Evolutionary conservation across 345 rosid genomes (phyloP).

Genomic region (Lepidium didymum): DNA sequence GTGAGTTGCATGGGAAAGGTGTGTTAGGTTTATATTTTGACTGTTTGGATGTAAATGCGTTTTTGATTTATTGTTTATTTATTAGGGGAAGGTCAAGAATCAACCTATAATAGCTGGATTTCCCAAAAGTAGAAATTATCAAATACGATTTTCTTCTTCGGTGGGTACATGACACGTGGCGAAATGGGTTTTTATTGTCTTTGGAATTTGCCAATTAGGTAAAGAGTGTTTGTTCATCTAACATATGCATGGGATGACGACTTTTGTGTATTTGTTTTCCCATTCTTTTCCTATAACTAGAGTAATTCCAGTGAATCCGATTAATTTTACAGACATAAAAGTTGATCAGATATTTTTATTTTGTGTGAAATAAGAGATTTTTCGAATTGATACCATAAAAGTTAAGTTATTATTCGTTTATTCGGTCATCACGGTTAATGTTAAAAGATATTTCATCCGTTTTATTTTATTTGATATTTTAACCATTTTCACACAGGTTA

Average conservation of each 20-base stretch:
- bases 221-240: slow-evolving; percentile 24
- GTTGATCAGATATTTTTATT: too few relatives aligned
- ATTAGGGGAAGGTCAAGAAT: slow-evolving; percentile 21
- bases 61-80: slow-evolving; percentile 15
- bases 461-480: too few relatives aligned
- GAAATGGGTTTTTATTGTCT: slow-evolving; percentile 11
- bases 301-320: too few relatives aligned
- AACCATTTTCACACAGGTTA: too few relatives aligned
- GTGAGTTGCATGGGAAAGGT: slow-evolving; percentile 30
- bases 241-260: slow-evolving; percentile 14
- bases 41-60: slow-evolving; percentile 30
- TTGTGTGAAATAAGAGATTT: too few relatives aligned
- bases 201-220: slow-evolving; percentile 8
- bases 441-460: too few relatives aligned
- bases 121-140: slow-evolving; percentile 21
- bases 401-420: too few relatives aligned
- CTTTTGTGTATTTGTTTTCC: background rate
- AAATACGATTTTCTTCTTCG: background rate
- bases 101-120: slow-evolving; percentile 12
- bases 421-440: too few relatives aligned
- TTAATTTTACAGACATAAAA: too few relatives aligned
- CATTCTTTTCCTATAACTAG: too few relatives aligned
- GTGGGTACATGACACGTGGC: slow-evolving; percentile 8
- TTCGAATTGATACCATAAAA: too few relatives aligned
- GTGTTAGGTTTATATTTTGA: slow-evolving; percentile 29